These are phyloP conservation scores for Trichoderma sp. DNA, from an alignment of 2,329 filamentous ascomycete genomes.

Conservation along the genomic window DNA sequence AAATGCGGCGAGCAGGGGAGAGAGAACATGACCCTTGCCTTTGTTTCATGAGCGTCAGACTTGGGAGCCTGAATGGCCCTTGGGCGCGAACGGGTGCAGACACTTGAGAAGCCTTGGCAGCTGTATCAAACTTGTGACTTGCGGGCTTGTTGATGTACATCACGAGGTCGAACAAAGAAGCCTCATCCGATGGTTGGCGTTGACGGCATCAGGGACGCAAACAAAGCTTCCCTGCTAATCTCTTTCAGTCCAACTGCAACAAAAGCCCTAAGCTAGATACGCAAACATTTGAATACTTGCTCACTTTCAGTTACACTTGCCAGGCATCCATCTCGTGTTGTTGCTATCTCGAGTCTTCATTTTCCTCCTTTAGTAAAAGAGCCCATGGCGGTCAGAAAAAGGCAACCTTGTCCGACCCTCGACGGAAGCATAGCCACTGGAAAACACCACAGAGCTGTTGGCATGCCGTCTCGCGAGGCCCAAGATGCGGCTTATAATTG, in stretches of 20 bases:
- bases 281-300: not conserved
- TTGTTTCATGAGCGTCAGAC: too few species aligned
- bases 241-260: not conserved
- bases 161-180: not conserved
- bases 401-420: not conserved
- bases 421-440: not conserved
- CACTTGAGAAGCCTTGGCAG: too few species aligned
- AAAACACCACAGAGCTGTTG: not conserved
- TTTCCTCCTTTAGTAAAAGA: not conserved
- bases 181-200: not conserved
- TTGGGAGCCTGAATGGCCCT: too few species aligned
- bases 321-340: not conserved
- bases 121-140: not conserved
- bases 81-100: too few species aligned
- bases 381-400: not conserved
- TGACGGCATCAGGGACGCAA: not conserved
- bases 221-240: not conserved
- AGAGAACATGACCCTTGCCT: too few species aligned
- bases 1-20: too few species aligned
- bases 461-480: not conserved
- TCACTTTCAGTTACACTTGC: not conserved
- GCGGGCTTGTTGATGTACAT: not conserved
- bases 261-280: too few species aligned
- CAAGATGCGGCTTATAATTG: conserved; percentile 4
- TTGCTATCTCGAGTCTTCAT: not conserved